A percentile compares a stretch with the other conserved stretches of the same genome.
These are phyloP conservation scores for Brasilioporus rufonigricans DNA, from an alignment of 768 basidiomycete genomes.

Conservation along the genomic window DNA sequence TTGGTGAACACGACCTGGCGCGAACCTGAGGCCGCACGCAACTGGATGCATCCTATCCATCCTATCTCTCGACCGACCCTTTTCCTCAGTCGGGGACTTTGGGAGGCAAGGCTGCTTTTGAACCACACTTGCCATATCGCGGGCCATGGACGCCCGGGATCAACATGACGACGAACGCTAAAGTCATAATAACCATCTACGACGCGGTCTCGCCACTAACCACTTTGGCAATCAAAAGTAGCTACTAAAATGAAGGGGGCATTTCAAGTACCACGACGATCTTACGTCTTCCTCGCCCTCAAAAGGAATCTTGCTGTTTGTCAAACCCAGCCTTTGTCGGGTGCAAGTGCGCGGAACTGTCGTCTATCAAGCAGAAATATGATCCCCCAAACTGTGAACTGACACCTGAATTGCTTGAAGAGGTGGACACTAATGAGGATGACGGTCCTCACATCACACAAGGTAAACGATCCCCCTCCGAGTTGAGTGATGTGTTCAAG, in stretches of 20 bases:
- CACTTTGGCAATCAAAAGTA: conserved; percentile 15
- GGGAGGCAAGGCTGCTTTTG: not conserved
- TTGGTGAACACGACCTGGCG: conserved; percentile 9
- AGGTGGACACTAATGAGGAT: not conserved
- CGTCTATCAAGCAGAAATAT: conserved; percentile 22
- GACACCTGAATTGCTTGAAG: not conserved
- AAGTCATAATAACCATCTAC: conserved; percentile 6
- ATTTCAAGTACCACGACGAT: conserved; percentile 4
- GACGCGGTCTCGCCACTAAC: conserved; percentile 11
- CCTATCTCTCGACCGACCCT: not conserved
- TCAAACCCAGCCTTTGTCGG: conserved; percentile 18
- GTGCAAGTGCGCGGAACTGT: conserved; percentile 16
- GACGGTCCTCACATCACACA: conserved; percentile 18
- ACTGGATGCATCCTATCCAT: conserved; percentile 16
- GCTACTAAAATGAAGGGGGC: conserved; percentile 25
- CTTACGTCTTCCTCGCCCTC: not conserved
- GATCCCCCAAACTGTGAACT: conserved; percentile 20
- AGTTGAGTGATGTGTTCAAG: too few relatives aligned
- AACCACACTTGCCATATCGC: not conserved
- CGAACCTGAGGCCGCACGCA: conserved; percentile 17
- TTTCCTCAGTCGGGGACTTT: not conserved
- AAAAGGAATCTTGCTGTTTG: not conserved
- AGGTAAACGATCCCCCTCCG: conserved; percentile 4
- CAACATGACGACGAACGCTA: not conserved
- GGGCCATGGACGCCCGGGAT: conserved; percentile 17